Evolutionary conservation across 805 yeast species (phyloP), one percentile per base, ranked within the genome.

Genomic region (Saturnispora ahearnii): DNA sequence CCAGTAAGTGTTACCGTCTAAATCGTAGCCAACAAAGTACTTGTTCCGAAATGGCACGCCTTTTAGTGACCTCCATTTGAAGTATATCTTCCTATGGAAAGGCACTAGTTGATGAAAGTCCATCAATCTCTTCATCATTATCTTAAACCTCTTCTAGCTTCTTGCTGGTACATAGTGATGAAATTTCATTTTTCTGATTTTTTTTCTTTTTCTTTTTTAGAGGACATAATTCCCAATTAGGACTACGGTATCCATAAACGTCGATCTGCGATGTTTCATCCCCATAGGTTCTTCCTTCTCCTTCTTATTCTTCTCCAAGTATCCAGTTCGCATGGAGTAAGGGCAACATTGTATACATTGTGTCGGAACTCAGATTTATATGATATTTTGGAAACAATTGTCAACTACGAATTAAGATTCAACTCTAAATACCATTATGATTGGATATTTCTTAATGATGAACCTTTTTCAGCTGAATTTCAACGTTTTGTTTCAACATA

Each of bases 1-100:
- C 95, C 95, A 87, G 67, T 82, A 87, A 2, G 91, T 80, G 62
- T 87, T 87, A 2, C 93, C 95, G 37, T 79, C 80, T n/a, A 87
- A 70, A 60, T 87, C 95, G 60, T 84, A 86, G 2, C 88, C 86
- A 37, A 81, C 72, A 57, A 86, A 85, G 69, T 81, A 86, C 61
- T 72, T 74, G 49, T 73, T 73, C 38, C 95, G 73, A 62, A 85
- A 80, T 0, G 95, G 95, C 3, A 86, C 72, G 42, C 70, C 74
- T 41, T 82, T 66, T 4, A 84, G 63, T 0, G 89, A 73, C 57
- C 74, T 76, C 79, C 82, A 86, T 56, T 70, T 69, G 63, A 77
- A 75, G 49, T 73, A 68, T 0, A 77, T 50, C 44, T 76, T 75
- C 60, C 72, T 77, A 69, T 74, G 70, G 5, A 71, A 62, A 1